Conservation (phyloP, 2,329 filamentous ascomycete species). For the Curvularia lunata region DNA sequence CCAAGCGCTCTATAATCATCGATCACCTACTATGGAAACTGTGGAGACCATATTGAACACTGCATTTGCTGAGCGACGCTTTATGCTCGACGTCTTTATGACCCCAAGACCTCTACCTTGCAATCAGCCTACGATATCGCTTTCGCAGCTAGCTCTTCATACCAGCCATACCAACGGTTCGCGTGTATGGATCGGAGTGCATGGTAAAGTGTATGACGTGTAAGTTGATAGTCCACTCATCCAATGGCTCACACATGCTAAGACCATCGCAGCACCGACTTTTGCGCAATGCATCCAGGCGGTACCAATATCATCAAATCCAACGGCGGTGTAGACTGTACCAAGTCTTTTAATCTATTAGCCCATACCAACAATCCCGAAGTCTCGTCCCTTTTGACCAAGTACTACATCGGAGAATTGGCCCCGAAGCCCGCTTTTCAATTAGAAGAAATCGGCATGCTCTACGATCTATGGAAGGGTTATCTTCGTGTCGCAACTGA, state of each 20-base stretch:
- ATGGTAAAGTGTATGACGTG: conserved; percentile 87
- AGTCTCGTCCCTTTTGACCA: conserved; percentile 51
- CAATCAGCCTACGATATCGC: conserved; percentile 32
- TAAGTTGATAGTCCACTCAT: conserved; percentile 8
- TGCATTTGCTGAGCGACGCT: conserved; percentile 33
- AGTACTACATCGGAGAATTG: conserved; percentile 35
- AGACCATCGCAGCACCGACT: conserved; percentile 64
- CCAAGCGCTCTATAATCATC: conserved; percentile 57
- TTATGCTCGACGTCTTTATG: conserved; percentile 39
- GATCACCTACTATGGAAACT: conserved; percentile 32
- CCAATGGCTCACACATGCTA: conserved; percentile 3
- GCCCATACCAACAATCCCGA: conserved; percentile 88
- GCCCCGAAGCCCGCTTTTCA: conserved; percentile 30
- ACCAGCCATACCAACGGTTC: conserved; percentile 43
- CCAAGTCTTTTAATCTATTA: conserved; percentile 89
- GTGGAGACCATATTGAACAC: conserved; percentile 31
- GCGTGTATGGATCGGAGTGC: conserved; percentile 80
- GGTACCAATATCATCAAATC: conserved; percentile 84
- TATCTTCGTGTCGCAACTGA: conserved; percentile 31
- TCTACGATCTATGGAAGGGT: conserved; percentile 34
- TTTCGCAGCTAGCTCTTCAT: conserved; percentile 32
- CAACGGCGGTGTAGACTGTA: conserved; percentile 85
- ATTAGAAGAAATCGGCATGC: conserved; percentile 30
- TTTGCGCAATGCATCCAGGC: conserved; percentile 81
- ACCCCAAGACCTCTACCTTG: conserved; percentile 34